phyloP scores from a whole-genome alignment of 1,284 basidiomycete species.

The Puccinia polysora region DNA sequence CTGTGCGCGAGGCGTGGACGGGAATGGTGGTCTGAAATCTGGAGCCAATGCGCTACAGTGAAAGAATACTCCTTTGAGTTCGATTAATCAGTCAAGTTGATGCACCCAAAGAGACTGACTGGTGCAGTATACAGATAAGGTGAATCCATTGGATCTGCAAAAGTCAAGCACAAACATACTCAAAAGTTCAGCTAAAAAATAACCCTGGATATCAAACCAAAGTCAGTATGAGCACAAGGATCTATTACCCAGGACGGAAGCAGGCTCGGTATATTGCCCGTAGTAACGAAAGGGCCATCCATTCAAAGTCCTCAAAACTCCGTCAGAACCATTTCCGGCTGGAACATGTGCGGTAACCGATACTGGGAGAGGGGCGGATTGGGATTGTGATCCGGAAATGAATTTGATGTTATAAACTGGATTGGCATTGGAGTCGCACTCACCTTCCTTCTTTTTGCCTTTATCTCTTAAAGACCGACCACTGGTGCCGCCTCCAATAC shows the following conservation, averaged over 20 bases:
- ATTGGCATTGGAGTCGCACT: not conserved
- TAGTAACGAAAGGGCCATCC: conserved; percentile 44
- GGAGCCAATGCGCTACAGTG: conserved; percentile 32
- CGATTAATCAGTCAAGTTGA: not conserved
- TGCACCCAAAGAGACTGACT: conserved; percentile 1
- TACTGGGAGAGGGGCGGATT: not conserved
- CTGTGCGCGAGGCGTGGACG: conserved; percentile 1
- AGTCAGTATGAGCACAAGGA: not conserved
- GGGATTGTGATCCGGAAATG: not conserved
- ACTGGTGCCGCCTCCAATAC: not conserved
- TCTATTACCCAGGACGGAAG: conserved; percentile 29
- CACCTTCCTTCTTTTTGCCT: conserved; percentile 43
- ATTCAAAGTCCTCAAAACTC: conserved; percentile 34
- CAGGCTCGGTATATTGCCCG: conserved; percentile 39
- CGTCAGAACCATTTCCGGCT: conserved; percentile 30
- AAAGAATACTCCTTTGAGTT: not conserved
- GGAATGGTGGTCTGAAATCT: conserved; percentile 36
- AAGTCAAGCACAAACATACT: not conserved
- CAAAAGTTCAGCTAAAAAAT: not conserved
- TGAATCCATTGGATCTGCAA: conserved; percentile 36
- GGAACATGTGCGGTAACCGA: conserved; percentile 28
- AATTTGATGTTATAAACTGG: too few relatives aligned
- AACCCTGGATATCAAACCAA: not conserved
- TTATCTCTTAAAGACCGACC: conserved; percentile 38
- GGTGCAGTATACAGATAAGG: conserved; percentile 42